phyloP scores from a whole-genome alignment of 1,284 basidiomycete genomes.

The Pseudomicrostroma phylloplanum region DNA sequence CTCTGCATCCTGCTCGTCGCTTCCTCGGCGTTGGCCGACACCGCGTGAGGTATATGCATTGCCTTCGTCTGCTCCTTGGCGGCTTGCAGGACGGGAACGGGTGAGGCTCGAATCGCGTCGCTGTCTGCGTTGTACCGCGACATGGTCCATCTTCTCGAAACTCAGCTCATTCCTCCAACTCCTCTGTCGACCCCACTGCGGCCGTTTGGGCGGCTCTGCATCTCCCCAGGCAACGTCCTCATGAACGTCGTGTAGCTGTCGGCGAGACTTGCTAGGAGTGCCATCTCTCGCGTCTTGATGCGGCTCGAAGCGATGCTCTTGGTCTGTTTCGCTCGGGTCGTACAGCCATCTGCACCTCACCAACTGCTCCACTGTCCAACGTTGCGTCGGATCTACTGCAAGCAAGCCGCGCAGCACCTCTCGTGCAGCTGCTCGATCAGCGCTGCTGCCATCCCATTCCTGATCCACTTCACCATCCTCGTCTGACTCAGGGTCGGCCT shows the following conservation, averaged over 20 bases:
- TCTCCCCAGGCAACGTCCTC: background rate
- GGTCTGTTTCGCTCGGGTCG: background rate
- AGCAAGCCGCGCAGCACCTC: constrained; percentile 32
- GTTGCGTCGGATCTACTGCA: constrained; percentile 31
- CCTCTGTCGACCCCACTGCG: background rate
- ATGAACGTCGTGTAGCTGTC: background rate
- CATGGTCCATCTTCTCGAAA: background rate
- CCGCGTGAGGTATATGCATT: background rate
- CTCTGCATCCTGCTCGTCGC: background rate
- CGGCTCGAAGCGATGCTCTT: background rate
- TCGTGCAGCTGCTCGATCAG: constrained; percentile 33
- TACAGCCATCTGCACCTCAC: constrained; percentile 23
- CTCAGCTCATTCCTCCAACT: constrained; percentile 6
- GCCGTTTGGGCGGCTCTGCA: background rate
- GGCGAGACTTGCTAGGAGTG: background rate
- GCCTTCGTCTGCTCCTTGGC: background rate
- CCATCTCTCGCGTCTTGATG: background rate
- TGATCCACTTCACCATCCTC: constrained; percentile 26
- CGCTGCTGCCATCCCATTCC: constrained; percentile 30
- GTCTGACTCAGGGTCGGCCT: constrained; percentile 36
- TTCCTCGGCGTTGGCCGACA: background rate
- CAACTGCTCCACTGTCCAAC: constrained; percentile 37
- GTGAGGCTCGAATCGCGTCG: background rate
- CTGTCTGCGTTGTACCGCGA: background rate
- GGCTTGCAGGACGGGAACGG: background rate